Evolutionary conservation across 768 basidiomycete species (phyloP).

Genomic region (Suillus occidentalis): DNA sequence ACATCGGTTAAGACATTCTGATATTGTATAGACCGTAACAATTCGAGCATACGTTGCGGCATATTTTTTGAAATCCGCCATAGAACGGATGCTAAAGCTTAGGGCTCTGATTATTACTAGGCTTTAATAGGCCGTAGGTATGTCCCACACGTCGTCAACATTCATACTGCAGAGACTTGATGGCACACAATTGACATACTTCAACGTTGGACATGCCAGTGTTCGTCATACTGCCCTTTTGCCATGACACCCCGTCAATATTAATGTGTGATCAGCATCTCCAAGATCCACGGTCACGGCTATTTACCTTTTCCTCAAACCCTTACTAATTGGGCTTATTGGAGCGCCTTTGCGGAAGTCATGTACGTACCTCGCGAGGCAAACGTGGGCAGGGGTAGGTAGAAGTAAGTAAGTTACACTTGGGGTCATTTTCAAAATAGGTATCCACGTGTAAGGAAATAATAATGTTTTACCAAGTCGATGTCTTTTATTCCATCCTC

Average conservation of each 20-base stretch:
- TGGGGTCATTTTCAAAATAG: neutral
- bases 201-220: neutral
- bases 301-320: constrained; percentile 4
- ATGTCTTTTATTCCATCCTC: neutral
- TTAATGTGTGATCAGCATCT: constrained; percentile 4
- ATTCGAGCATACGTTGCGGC: neutral
- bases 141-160: neutral
- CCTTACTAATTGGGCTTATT: neutral
- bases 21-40: neutral
- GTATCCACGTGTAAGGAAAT: constrained; percentile 4
- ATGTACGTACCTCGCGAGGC: constrained; percentile 3
- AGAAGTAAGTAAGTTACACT: neutral
- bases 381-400: neutral
- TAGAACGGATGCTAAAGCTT: neutral
- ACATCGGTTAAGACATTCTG: constrained; percentile 2
- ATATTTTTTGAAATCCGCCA: neutral
- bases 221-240: constrained; percentile 5
- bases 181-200: neutral
- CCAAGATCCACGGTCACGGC: constrained; percentile 5
- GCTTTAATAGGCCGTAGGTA: neutral
- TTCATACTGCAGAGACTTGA: neutral
- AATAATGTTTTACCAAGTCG: constrained; percentile 1
- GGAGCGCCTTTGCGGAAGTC: constrained; percentile 5
- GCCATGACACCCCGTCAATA: constrained; percentile 7
- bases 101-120: neutral